phyloP scores from a whole-genome alignment of 2,329 filamentous ascomycete species.

The Colletotrichum costaricense region DNA sequence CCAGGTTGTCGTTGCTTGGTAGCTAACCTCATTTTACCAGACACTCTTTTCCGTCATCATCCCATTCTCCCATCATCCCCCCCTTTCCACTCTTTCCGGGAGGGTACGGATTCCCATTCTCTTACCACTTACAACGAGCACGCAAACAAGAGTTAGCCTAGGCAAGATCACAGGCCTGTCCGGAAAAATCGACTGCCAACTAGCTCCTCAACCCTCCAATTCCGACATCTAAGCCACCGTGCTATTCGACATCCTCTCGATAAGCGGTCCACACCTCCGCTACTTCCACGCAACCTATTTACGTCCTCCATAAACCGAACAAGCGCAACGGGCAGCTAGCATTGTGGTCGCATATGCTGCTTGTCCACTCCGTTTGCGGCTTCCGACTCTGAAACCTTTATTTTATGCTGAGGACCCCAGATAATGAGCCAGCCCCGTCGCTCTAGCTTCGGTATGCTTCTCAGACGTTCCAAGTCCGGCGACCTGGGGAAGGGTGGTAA shows the following conservation, averaged over 20 bases:
- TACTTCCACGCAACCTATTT: constrained; percentile 6
- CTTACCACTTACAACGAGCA: neutral
- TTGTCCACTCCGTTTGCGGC: constrained; percentile 23
- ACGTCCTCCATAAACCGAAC: neutral
- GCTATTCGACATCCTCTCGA: neutral
- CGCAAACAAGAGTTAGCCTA: neutral
- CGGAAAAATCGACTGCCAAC: neutral
- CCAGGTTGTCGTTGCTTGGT: constrained; percentile 13
- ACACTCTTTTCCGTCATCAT: constrained; percentile 18
- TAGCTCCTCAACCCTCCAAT: neutral
- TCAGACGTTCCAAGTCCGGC: constrained; percentile 75
- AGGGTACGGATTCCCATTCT: neutral
- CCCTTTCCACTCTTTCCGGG: constrained; percentile 27
- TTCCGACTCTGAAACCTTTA: constrained; percentile 29
- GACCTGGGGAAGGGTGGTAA: constrained; percentile 71
- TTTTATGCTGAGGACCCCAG: constrained; percentile 30
- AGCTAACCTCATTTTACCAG: constrained; percentile 26
- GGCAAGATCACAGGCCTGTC: neutral
- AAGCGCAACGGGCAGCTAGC: constrained; percentile 31
- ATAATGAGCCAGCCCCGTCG: constrained; percentile 52
- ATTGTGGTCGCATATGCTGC: constrained; percentile 10
- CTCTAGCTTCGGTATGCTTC: constrained; percentile 67
- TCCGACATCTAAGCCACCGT: neutral
- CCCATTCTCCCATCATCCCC: constrained; percentile 8
- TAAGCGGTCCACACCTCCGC: constrained; percentile 7